Evolutionary conservation across 2,329 filamentous ascomycete species (phyloP).

Genomic region (Ceratocystis diversiconidia): DNA sequence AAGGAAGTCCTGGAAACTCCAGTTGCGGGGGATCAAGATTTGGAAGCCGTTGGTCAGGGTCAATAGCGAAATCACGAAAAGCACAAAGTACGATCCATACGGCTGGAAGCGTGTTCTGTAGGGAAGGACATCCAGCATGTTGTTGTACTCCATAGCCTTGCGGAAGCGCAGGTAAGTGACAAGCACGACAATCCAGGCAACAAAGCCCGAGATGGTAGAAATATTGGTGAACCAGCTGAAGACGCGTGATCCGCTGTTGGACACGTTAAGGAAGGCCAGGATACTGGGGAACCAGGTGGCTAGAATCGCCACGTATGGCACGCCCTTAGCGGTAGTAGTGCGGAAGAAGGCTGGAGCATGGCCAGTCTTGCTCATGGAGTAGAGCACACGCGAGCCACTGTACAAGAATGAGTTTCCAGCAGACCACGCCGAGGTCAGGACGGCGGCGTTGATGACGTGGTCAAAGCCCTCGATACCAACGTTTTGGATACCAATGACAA

Average conservation of each 20-base stretch:
- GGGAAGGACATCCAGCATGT: conserved; percentile 36
- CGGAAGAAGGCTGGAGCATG: conserved; percentile 49
- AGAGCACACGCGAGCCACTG: conserved; percentile 54
- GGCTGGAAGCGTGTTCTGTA: conserved; percentile 42
- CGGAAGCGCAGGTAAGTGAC: conserved; percentile 47
- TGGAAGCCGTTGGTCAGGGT: conserved; percentile 62
- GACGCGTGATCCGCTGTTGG: conserved; percentile 45
- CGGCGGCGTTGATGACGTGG: conserved; percentile 52
- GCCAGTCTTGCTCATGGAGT: conserved; percentile 51
- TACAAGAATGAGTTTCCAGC: conserved; percentile 49
- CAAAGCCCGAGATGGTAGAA: conserved; percentile 46
- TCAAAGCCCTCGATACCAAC: conserved; percentile 49
- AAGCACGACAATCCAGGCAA: conserved; percentile 46
- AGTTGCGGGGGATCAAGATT: conserved; percentile 54
- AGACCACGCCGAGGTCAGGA: conserved; percentile 52
- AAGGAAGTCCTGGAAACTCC: conserved; percentile 49
- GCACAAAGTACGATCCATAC: conserved; percentile 47
- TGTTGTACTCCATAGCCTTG: conserved; percentile 38
- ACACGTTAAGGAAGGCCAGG: conserved; percentile 56
- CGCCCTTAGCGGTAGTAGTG: conserved; percentile 45
- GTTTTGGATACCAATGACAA: conserved; percentile 52
- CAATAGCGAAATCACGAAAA: conserved; percentile 46
- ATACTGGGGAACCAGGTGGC: conserved; percentile 45
- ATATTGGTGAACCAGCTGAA: conserved; percentile 62
- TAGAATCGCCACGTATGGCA: conserved; percentile 42